A percentile compares a stretch with the other conserved stretches of the same genome.
Evolutionary conservation across 2,329 filamentous ascomycete species (phyloP).

Genomic region (Colletotrichum sp.): DNA sequence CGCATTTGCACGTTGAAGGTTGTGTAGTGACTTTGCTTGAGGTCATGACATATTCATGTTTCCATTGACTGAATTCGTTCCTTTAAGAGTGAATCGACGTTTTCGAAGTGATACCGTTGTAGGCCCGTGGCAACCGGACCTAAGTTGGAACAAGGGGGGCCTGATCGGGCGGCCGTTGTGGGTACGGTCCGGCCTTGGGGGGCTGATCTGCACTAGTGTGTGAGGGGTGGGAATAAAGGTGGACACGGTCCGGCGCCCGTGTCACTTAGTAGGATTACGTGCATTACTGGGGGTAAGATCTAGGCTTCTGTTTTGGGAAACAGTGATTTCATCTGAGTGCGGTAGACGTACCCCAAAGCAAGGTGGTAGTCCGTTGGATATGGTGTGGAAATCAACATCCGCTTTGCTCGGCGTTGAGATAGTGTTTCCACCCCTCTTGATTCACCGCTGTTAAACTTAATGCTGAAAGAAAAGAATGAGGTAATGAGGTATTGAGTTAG

Average conservation of each 20-base stretch:
- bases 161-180: neutral
- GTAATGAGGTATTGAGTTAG: neutral
- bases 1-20: neutral
- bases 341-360: neutral
- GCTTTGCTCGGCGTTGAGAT: neutral
- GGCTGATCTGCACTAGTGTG: neutral
- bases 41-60: neutral
- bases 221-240: neutral
- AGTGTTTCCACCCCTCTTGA: neutral
- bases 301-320: neutral
- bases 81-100: neutral
- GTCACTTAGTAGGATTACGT: neutral
- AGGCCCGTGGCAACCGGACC: neutral
- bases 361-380: neutral
- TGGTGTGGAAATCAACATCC: neutral
- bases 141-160: neutral
- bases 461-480: neutral
- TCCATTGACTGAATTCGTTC: neutral
- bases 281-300: neutral
- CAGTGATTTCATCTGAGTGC: neutral
- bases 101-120: neutral
- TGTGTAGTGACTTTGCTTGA: neutral
- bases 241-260: neutral
- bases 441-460: neutral
- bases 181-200: neutral